phyloP scores from a whole-genome alignment of 805 yeast species.

The Ogataea henricii region DNA sequence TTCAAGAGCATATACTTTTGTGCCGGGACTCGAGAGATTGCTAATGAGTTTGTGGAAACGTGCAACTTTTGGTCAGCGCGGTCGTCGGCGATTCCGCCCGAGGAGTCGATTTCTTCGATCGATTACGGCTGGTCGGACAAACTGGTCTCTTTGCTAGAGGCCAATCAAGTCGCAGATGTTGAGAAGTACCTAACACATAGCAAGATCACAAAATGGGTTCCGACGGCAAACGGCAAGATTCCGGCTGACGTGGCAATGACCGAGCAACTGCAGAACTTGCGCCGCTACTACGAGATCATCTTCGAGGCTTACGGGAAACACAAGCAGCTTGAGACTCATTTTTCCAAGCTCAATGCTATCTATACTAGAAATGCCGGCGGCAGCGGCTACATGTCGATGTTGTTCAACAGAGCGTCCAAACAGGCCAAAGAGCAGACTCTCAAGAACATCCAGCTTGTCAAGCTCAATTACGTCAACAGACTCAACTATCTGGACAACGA shows the following conservation, averaged over 20 bases:
- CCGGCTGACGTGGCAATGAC: constrained; percentile 32
- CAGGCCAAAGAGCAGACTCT: constrained; percentile 16
- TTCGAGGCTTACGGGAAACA: constrained; percentile 45
- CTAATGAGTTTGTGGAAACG: constrained; percentile 68
- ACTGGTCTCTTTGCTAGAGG: constrained; percentile 18
- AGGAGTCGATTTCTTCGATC: constrained; percentile 69
- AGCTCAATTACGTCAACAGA: constrained; percentile 43
- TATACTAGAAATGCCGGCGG: constrained; percentile 10
- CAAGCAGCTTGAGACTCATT: constrained; percentile 28
- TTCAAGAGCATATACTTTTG: constrained; percentile 55
- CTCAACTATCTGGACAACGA: constrained; percentile 47
- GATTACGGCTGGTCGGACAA: constrained; percentile 80
- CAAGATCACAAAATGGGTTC: constrained; percentile 46
- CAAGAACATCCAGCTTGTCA: constrained; percentile 39
- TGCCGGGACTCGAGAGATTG: constrained; percentile 67
- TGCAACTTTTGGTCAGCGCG: constrained; percentile 92
- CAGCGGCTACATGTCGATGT: constrained; percentile 13
- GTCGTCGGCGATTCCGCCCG: constrained; percentile 76
- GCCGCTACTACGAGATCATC: constrained; percentile 41
- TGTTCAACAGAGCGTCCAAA: constrained; percentile 19
- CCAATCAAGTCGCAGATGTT: constrained; percentile 4
- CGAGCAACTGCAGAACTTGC: constrained; percentile 43
- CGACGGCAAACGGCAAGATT: constrained; percentile 28
- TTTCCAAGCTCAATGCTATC: constrained; percentile 18
- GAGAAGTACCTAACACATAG: constrained; percentile 32